Evolutionary conservation across 2,329 filamentous ascomycete genomes (phyloP), one percentile per base, ranked within the genome.

Genomic region (Pseudogymnoascus sp.): DNA sequence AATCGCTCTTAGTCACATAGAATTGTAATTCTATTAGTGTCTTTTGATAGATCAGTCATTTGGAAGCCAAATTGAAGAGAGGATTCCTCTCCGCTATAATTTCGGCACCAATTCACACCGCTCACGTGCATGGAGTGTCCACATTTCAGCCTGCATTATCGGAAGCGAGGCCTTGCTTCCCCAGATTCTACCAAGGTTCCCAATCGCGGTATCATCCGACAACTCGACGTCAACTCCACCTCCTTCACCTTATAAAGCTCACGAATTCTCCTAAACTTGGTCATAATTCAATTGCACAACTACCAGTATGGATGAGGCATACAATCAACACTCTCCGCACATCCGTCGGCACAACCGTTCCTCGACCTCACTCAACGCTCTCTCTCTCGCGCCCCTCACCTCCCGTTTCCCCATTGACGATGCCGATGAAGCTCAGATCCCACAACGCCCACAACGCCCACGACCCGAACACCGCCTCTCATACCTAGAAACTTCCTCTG

Each of bases 371-470:
- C 76, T 87, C 67, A 82, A 83, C 69, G 82, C 85, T 69, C 79
- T 87, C 65, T 80, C 82, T 13, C 83, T 88, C 64, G 85, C 83
- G n/a, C 86, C 86, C 28, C 76, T 88, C 63, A 87, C 85, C 23
- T 79, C 82, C 61, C 83, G 82, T 71, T 78, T 88, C 8, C 84
- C 85, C 44, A 75, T 87, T 64, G 76, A 79, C 65, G 83, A 86
- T 69, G 75, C 77, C 64, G 80, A 83, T 61, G 77, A 80, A 42
- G 36, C 47, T 67, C 33, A 62, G 17, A 71, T 80, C 33, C 71
- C 73, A 66, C 76, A 80, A 62, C 71, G 73, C 33, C 71, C 73
- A 66, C 76, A 80, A 62, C 71, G 73, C 42, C 65, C 72, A 10
- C 65, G 69, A 36, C 71, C 77, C 35, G 71, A 75, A 35, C 66